A percentile compares a stretch with the other conserved stretches of the same genome.
These are phyloP conservation scores for Aspergillus intermedius DNA, from an alignment of 2,329 filamentous ascomycete genomes.

Conservation along the genomic window DNA sequence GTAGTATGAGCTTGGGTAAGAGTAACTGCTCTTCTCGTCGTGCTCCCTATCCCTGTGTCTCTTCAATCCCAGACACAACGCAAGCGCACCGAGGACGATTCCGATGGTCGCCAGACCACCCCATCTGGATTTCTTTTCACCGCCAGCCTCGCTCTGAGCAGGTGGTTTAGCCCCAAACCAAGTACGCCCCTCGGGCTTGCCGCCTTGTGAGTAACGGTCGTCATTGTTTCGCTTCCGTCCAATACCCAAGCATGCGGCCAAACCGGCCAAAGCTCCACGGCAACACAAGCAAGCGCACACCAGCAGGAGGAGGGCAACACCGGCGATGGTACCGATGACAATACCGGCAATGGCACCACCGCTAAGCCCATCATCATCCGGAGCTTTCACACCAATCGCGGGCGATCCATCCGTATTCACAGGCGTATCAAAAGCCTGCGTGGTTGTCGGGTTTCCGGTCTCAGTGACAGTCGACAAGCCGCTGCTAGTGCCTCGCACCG, in stretches of 20 bases:
- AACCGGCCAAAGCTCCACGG: constrained; percentile 32
- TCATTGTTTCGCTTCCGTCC: constrained; percentile 33
- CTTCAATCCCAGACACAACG: constrained; percentile 41
- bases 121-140: constrained; percentile 33
- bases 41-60: constrained; percentile 29
- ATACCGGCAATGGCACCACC: constrained; percentile 48
- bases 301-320: constrained; percentile 39
- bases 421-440: constrained; percentile 40
- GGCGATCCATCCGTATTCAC: constrained; percentile 37
- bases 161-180: constrained; percentile 39
- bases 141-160: constrained; percentile 21
- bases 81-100: constrained; percentile 39
- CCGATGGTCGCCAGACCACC: constrained; percentile 37
- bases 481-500: constrained; percentile 41
- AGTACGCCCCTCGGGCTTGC: constrained; percentile 24
- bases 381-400: constrained; percentile 27
- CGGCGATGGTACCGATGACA: constrained; percentile 44
- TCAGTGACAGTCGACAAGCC: constrained; percentile 38
- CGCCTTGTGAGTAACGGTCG: constrained; percentile 30
- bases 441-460: constrained; percentile 36
- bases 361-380: constrained; percentile 34
- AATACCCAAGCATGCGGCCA: constrained; percentile 32
- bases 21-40: constrained; percentile 34
- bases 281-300: constrained; percentile 41
- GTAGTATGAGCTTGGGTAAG: constrained; percentile 36